phyloP scores from a whole-genome alignment of 2,329 filamentous ascomycete genomes.

The Tolypocladium inflatum region DNA sequence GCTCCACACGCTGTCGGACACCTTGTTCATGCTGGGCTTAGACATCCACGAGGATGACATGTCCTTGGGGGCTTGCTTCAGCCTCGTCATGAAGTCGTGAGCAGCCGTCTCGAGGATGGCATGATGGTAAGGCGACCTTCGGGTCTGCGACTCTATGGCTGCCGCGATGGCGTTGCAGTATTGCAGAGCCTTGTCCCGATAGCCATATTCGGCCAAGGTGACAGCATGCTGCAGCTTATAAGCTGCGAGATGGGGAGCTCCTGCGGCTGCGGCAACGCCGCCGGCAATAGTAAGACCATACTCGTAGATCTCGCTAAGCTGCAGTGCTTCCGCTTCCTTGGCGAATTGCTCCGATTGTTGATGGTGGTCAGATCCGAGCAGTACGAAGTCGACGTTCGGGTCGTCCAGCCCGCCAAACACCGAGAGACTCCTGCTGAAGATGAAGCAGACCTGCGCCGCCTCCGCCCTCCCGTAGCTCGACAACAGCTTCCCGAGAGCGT shows the following conservation, averaged over 20 bases:
- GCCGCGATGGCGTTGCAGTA: slow-evolving; percentile 81
- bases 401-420: slow-evolving; percentile 81
- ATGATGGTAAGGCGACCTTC: slow-evolving; percentile 81
- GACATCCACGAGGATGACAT: slow-evolving; percentile 81
- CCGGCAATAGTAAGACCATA: slow-evolving; percentile 70
- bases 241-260: slow-evolving; percentile 72
- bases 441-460: slow-evolving; percentile 86
- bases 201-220: slow-evolving; percentile 73
- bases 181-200: slow-evolving; percentile 71
- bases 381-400: slow-evolving; percentile 63
- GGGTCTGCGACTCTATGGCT: slow-evolving; percentile 71
- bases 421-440: slow-evolving; percentile 66
- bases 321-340: slow-evolving; percentile 74
- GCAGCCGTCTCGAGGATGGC: slow-evolving; percentile 61
- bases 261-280: slow-evolving; percentile 37
- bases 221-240: slow-evolving; percentile 90
- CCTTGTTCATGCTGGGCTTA: slow-evolving; percentile 91
- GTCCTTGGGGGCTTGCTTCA: slow-evolving; percentile 80
- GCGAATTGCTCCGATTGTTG: slow-evolving; percentile 62
- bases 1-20: slow-evolving; percentile 81
- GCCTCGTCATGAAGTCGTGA: slow-evolving; percentile 72
- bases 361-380: slow-evolving; percentile 77
- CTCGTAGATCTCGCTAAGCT: slow-evolving; percentile 94
- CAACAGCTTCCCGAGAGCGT: slow-evolving; percentile 73
- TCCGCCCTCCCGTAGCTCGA: slow-evolving; percentile 80